Evolutionary conservation across 2,329 filamentous ascomycete genomes (phyloP).

Genomic region (Aspergillus glaucus): DNA sequence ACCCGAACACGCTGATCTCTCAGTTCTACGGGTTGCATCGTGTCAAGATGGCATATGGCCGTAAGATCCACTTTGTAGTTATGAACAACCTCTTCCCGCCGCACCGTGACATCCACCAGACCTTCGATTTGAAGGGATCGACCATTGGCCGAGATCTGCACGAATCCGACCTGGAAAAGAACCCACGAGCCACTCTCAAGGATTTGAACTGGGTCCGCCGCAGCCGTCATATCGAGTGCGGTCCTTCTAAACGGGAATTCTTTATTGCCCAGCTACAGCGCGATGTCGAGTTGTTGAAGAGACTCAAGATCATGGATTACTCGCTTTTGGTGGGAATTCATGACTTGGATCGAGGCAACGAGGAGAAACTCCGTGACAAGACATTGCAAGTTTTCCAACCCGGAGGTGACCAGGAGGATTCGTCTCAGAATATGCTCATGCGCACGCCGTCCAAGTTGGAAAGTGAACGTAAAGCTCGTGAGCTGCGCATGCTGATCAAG

Average conservation of each 20-base stretch:
- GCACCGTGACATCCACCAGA: constrained; percentile 93
- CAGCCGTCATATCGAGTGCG: constrained; percentile 78
- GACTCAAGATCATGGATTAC: constrained; percentile 96
- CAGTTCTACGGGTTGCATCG: constrained; percentile 97
- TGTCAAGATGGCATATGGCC: constrained; percentile 95
- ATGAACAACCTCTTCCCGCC: constrained; percentile 99
- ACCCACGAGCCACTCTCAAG: constrained; percentile 88
- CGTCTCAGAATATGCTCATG: constrained; percentile 61
- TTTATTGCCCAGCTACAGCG: constrained; percentile 85
- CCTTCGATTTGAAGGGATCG: constrained; percentile 94
- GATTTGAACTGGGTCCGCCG: constrained; percentile 93
- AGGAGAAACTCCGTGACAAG: constrained; percentile 85
- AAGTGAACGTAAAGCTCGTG: constrained; percentile 80
- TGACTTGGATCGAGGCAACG: constrained; percentile 82
- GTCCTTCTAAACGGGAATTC: constrained; percentile 75
- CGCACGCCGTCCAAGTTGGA: constrained; percentile 92
- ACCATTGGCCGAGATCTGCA: constrained; percentile 87
- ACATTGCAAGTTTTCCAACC: constrained; percentile 92
- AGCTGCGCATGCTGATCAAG: constrained; percentile 86
- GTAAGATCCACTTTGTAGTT: constrained; percentile 98
- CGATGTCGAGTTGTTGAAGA: constrained; percentile 81
- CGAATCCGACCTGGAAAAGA: constrained; percentile 80
- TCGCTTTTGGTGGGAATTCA: constrained; percentile 92
- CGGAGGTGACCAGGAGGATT: constrained; percentile 61
- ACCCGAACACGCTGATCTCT: constrained; percentile 93